A percentile compares a stretch with the other conserved stretches of the same genome.
These are phyloP conservation scores for Rhododendron ferrugineum DNA, from an alignment of 148 eudicot species.

Conservation along the genomic window DNA sequence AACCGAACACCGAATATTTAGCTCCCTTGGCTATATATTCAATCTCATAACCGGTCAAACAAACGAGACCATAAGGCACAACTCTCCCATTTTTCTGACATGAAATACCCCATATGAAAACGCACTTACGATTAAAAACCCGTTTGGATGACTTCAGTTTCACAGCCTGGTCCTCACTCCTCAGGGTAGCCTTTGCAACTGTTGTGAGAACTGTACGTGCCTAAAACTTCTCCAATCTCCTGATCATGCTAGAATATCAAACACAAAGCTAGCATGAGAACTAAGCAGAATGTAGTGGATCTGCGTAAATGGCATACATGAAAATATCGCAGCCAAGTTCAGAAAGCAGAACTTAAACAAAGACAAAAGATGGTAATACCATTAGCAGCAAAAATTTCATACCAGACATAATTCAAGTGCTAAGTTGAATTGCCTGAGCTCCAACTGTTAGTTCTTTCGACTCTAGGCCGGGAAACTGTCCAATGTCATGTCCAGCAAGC, in stretches of 20 bases:
- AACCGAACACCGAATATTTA: not conserved
- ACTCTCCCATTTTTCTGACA: not conserved
- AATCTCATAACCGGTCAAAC: not conserved
- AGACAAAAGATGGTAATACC: not conserved
- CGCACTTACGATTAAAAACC: not conserved
- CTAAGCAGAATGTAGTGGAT: not conserved
- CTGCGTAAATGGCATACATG: not conserved
- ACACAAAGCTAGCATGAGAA: not conserved
- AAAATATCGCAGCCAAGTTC: not conserved
- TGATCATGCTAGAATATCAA: not conserved
- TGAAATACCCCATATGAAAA: not conserved
- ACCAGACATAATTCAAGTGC: conserved; percentile 8
- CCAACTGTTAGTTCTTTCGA: conserved; percentile 14
- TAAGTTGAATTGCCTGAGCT: conserved; percentile 23
- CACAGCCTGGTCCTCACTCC: not conserved
- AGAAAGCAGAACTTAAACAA: not conserved
- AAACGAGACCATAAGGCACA: not conserved
- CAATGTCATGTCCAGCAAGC: conserved; percentile 70
- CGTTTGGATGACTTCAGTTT: not conserved
- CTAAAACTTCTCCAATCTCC: not conserved
- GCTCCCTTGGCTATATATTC: not conserved
- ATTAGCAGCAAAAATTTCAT: not conserved
- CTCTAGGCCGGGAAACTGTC: conserved; percentile 80
- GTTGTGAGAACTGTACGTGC: not conserved
- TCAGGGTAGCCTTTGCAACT: not conserved